phyloP scores from a whole-genome alignment of 225 moss, liverwort and hornwort species.

The Ulota crispa region DNA sequence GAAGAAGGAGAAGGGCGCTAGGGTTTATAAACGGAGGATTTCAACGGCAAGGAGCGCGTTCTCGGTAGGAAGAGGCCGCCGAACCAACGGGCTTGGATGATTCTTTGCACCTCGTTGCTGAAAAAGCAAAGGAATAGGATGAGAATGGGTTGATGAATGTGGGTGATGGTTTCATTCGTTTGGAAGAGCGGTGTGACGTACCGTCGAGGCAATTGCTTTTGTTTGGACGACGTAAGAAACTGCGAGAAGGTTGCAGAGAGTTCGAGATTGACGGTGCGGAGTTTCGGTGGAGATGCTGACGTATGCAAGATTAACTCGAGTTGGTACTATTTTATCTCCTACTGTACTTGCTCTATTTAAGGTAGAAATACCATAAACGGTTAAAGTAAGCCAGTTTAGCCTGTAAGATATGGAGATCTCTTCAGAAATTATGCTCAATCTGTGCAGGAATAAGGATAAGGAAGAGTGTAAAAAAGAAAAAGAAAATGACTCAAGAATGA shows the following conservation, averaged over 20 bases:
- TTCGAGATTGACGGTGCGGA: background rate
- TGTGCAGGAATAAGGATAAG: too few species aligned
- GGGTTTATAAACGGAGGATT: background rate
- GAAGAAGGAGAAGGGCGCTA: rapidly evolving
- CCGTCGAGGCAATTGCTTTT: background rate
- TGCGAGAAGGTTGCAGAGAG: background rate
- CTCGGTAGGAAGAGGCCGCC: rapidly evolving
- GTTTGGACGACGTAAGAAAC: too few species aligned
- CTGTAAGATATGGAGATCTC: too few species aligned
- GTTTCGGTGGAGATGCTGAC: background rate
- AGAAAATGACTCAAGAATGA: too few species aligned
- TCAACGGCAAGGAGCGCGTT: background rate
- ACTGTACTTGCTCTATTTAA: too few species aligned
- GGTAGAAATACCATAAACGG: too few species aligned
- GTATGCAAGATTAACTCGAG: background rate
- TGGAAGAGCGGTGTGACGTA: background rate
- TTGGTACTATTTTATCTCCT: background rate
- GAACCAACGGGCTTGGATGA: background rate
- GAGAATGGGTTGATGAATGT: background rate
- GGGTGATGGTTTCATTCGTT: background rate
- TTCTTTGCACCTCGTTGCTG: background rate
- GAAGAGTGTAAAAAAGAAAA: too few species aligned
- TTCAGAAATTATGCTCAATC: too few species aligned
- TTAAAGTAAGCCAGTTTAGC: too few species aligned
- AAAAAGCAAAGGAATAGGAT: rapidly evolving